phyloP scores from a whole-genome alignment of 108 stramenopile genomes.

The Pseudonitzschia pungens region DNA sequence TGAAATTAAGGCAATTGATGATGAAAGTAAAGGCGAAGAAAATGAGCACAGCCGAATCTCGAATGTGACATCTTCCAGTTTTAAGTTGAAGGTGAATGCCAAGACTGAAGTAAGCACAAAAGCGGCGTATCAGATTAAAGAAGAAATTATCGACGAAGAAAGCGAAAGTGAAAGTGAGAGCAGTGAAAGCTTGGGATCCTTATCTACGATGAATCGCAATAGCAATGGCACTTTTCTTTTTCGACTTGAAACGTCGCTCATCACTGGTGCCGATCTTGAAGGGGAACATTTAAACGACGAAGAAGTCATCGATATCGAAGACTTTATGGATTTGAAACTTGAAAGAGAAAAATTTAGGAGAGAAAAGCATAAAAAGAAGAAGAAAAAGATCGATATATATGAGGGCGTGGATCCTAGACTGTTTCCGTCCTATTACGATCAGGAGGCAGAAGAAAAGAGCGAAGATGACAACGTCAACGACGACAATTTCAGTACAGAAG shows the following conservation, averaged over 20 bases:
- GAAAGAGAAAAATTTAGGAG: not conserved
- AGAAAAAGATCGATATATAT: constrained; percentile 1
- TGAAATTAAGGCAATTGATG: too few species aligned
- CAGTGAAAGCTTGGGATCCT: too few species aligned
- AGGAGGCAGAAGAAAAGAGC: not conserved
- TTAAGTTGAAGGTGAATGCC: too few species aligned
- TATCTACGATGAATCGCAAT: not conserved
- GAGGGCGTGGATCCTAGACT: constrained; percentile 10
- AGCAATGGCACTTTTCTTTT: not conserved
- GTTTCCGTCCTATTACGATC: not conserved
- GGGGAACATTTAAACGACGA: constrained; percentile 1
- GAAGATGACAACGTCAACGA: constrained; percentile 3
- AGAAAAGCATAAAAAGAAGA: not conserved
- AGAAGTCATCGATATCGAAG: constrained; percentile 14
- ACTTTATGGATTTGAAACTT: constrained; percentile 2
- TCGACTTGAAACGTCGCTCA: constrained; percentile 6
- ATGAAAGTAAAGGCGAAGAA: too few species aligned
- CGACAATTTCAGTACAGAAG: not conserved
- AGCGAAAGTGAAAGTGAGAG: too few species aligned
- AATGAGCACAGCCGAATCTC: too few species aligned
- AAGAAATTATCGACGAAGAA: too few species aligned
- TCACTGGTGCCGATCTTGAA: not conserved
- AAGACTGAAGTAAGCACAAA: too few species aligned
- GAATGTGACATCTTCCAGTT: too few species aligned
- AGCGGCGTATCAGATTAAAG: too few species aligned